These are phyloP conservation scores for Fragilaria crotonensis DNA, from an alignment of 108 stramenopile species.

Conservation along the genomic window DNA sequence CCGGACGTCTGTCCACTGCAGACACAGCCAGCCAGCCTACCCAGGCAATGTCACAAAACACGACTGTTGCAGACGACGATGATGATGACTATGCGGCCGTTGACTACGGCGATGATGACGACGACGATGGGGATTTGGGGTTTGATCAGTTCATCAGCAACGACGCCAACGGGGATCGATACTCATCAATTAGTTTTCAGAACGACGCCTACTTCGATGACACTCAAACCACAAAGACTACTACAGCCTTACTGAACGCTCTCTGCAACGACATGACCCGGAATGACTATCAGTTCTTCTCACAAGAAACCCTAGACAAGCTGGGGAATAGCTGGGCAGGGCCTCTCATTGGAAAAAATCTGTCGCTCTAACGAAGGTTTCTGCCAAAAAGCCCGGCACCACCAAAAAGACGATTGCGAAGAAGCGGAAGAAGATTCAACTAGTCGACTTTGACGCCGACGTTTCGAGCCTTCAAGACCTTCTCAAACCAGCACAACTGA, in stretches of 20 bases:
- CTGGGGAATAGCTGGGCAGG: conserved; percentile 84
- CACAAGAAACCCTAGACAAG: conserved; percentile 48
- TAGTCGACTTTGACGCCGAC: conserved; percentile 15
- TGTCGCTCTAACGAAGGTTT: conserved; percentile 10
- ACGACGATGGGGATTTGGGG: conserved; percentile 46
- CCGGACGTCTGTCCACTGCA: background rate
- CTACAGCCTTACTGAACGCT: conserved; percentile 56
- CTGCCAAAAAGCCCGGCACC: conserved; percentile 1
- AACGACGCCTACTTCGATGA: background rate
- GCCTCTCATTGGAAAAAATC: conserved; percentile 84
- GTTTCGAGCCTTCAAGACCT: conserved; percentile 13
- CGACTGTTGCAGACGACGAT: conserved; percentile 21
- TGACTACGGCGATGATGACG: conserved; percentile 27
- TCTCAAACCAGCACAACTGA: conserved; percentile 33
- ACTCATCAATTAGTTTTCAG: conserved; percentile 30
- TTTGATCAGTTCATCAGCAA: conserved; percentile 19
- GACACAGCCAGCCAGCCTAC: background rate
- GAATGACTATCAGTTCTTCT: conserved; percentile 68
- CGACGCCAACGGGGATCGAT: conserved; percentile 30
- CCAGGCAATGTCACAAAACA: background rate
- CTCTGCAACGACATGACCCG: conserved; percentile 35
- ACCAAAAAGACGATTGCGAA: conserved; percentile 21
- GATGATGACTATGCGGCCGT: conserved; percentile 23
- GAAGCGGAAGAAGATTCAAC: conserved; percentile 20
- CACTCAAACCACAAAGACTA: conserved; percentile 10